Evolutionary conservation across 2,329 filamentous ascomycete genomes (phyloP), one percentile per base, ranked within the genome.

Genomic region (Zelopaecilomyces penicillatus): DNA sequence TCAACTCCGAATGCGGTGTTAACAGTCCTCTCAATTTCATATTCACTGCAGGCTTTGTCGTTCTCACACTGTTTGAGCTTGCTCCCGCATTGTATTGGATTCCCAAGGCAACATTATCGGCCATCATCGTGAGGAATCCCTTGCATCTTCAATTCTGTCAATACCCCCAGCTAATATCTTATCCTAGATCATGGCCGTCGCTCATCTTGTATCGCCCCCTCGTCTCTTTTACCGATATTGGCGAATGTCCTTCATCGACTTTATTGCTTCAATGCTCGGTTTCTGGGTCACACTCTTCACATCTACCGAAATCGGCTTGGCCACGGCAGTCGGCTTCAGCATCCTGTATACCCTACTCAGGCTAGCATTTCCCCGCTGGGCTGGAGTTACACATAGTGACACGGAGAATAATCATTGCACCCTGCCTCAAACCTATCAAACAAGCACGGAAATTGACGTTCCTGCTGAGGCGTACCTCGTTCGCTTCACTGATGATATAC

Each of bases 241-340:
- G 77, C 75, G 75, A 50, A 76, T 78, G 2, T 82, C 78, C 0
- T 68, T 83, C 4, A 74, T 78, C 10, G 80, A 84, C 59, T 83
- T 83, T 52, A 69, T 80, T 42, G 74, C 76, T 0, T 72, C 75
- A 29, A 79, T 82, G 73, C 66, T 83, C 30, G 72, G 78, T 4
- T 76, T 83, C 53, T 83, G 80, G 74, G 66, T 83, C 3, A 79
- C 78, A 0, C 69, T 83, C 7, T 81, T 83, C 52, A 72, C 75
- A 2, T 75, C 71, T 0, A 77, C 75, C 1, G 76, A 82, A 52
- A 68, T 76, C 32, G 80, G 80, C 9, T 79, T 83, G 36, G 78
- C 68, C 19, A 64, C 65, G 19, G 73, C 77, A 1, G 78, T 82
- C 1, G 77, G 71, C 6, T 85, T 83, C 70, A 82, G 75, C 54